Conservation (phyloP, 1,139 yeast genomes). For the Geotrichum fermentans region DNA sequence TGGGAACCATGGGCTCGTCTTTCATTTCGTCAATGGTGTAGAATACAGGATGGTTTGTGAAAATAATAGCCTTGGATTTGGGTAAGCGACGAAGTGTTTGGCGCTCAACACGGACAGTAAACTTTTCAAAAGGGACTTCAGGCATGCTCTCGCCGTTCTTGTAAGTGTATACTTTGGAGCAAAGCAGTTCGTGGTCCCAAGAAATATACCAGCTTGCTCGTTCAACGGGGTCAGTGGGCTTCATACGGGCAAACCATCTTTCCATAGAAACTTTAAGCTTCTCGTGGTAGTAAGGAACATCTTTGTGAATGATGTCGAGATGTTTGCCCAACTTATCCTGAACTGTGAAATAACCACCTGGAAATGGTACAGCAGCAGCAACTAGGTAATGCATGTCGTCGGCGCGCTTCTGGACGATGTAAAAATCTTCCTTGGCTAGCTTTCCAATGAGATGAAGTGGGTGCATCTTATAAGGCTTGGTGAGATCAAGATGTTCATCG, state of each 20-base stretch:
- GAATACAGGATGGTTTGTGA: conserved; percentile 64
- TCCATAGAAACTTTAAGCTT: conserved; percentile 70
- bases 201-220: conserved; percentile 74
- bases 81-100: conserved; percentile 68
- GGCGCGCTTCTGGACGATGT: conserved; percentile 47
- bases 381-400: conserved; percentile 61
- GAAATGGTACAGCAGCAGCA: conserved; percentile 75
- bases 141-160: conserved; percentile 40
- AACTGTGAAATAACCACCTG: conserved; percentile 70
- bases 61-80: conserved; percentile 52
- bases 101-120: conserved; percentile 57
- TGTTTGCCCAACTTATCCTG: conserved; percentile 54
- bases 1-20: conserved; percentile 71
- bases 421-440: conserved; percentile 72
- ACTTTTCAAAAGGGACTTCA: conserved; percentile 40
- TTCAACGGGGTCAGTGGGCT: conserved; percentile 58
- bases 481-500: conserved; percentile 55
- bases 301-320: conserved; percentile 60
- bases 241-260: conserved; percentile 61
- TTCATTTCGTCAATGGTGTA: conserved; percentile 72
- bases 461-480: conserved; percentile 55
- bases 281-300: conserved; percentile 66
- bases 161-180: conserved; percentile 47
- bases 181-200: conserved; percentile 60
- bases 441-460: conserved; percentile 60